phyloP scores from a whole-genome alignment of 768 basidiomycete species.

The Leccinum pellstonianum region DNA sequence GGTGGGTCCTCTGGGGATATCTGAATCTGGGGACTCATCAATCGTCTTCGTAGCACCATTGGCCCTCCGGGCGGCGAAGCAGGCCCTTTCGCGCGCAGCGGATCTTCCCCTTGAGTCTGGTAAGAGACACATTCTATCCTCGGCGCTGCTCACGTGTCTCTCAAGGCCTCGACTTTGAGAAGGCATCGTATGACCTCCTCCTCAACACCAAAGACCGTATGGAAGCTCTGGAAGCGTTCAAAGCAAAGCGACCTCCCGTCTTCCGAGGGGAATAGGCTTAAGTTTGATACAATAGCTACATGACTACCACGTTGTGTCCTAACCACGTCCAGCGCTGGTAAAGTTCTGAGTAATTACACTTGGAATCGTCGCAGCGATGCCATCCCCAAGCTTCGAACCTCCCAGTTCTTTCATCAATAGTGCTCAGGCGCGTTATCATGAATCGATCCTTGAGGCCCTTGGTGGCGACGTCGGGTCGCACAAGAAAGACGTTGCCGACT shows the following conservation, averaged over 20 bases:
- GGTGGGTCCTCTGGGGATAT: constrained; percentile 41
- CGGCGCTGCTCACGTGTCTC: background rate
- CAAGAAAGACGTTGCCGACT: constrained; percentile 86
- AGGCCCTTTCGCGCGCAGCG: constrained; percentile 77
- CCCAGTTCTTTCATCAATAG: constrained; percentile 82
- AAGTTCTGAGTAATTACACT: constrained; percentile 55
- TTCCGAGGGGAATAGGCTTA: constrained; percentile 78
- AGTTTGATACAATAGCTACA: background rate
- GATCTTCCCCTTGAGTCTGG: constrained; percentile 79
- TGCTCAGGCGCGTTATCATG: too few relatives aligned
- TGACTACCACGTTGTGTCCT: constrained; percentile 24
- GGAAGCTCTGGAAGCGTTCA: constrained; percentile 86
- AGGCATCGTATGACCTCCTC: constrained; percentile 79
- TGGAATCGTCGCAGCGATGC: constrained; percentile 57
- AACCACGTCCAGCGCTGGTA: constrained; percentile 45
- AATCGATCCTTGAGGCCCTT: too few relatives aligned
- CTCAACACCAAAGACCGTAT: constrained; percentile 71
- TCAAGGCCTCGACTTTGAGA: constrained; percentile 90
- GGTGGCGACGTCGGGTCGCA: constrained; percentile 66
- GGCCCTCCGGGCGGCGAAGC: constrained; percentile 85
- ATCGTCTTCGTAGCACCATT: constrained; percentile 60
- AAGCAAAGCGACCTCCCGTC: constrained; percentile 73
- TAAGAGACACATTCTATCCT: constrained; percentile 15
- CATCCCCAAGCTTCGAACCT: constrained; percentile 56
- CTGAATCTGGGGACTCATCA: background rate